These are phyloP conservation scores for Wickerhamiella allomyrinae DNA, from an alignment of 805 yeast genomes.

Conservation along the genomic window DNA sequence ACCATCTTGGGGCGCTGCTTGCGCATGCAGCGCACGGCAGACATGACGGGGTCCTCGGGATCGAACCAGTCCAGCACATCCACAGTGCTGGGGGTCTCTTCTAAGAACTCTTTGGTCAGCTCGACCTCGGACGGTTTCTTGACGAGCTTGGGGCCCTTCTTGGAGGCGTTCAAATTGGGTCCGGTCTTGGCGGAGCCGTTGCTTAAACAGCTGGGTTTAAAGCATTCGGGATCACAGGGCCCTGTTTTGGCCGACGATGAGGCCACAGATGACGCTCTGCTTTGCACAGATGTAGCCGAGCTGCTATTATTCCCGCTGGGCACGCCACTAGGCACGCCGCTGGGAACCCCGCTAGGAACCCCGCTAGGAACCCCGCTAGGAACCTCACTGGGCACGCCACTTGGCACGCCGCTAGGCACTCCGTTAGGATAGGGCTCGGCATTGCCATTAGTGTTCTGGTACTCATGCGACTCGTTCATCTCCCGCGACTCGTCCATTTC, in stretches of 20 bases:
- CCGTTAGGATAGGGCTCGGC: neutral
- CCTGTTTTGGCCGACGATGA: neutral
- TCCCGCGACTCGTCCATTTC: too few species aligned
- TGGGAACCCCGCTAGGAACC: neutral
- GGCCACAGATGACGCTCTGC: neutral
- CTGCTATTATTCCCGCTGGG: neutral
- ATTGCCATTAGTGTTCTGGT: too few species aligned
- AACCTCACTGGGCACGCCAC: neutral
- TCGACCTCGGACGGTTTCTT: conserved; percentile 1
- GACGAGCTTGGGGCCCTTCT: conserved; percentile 1
- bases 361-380: too few species aligned
- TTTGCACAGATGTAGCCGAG: neutral
- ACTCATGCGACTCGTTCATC: too few species aligned
- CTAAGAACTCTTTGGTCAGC: conserved; percentile 15
- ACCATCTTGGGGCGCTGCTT: conserved; percentile 31
- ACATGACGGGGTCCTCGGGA: conserved; percentile 15
- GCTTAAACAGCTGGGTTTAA: conserved; percentile 1
- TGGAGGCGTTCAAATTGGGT: neutral
- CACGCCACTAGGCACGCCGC: neutral
- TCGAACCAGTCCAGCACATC: conserved; percentile 16
- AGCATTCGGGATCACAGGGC: neutral
- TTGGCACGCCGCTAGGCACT: neutral
- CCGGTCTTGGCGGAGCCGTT: conserved; percentile 13
- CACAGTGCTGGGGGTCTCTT: conserved; percentile 13
- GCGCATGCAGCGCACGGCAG: conserved; percentile 24